Conservation (phyloP, 495 filamentous ascomycete genomes). For the Margaritispora aquatica region DNA sequence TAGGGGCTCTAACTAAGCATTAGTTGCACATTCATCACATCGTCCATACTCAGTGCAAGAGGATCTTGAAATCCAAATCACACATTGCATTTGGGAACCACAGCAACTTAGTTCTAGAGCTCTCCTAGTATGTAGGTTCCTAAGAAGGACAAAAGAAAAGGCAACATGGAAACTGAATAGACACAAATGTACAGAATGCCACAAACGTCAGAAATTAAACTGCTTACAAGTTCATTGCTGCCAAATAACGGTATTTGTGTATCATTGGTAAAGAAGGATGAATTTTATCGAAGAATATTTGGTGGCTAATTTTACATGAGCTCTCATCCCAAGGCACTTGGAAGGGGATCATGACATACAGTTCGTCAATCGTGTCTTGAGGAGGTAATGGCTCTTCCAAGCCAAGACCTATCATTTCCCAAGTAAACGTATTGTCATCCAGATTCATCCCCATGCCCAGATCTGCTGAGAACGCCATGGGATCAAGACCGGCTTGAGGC, state of each 20-base stretch:
- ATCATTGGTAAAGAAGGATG: conserved; percentile 82
- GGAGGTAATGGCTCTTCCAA: conserved; percentile 86
- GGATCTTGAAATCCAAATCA: neutral
- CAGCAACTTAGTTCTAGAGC: neutral
- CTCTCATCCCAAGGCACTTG: neutral
- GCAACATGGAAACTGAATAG: no score
- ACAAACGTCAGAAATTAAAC: neutral
- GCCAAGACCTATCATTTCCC: conserved; percentile 94
- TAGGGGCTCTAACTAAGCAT: conserved; percentile 49
- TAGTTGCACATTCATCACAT: neutral
- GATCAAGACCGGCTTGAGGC: conserved; percentile 39
- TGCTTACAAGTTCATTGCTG: conserved; percentile 68
- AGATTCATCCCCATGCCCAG: conserved; percentile 40
- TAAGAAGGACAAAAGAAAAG: no score
- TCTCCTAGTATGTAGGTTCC: no score
- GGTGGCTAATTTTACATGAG: conserved; percentile 47
- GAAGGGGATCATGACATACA: conserved; percentile 50
- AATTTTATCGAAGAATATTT: conserved; percentile 86
- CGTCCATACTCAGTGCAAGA: no score
- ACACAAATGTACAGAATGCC: no score
- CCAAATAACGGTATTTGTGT: conserved; percentile 78
- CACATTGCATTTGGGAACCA: neutral
- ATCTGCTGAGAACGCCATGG: conserved; percentile 43
- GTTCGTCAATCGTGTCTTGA: conserved; percentile 82
- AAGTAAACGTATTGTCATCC: conserved; percentile 48